Evolutionary conservation across 768 basidiomycete species (phyloP).

Genomic region (Tricholoma flavovirens): DNA sequence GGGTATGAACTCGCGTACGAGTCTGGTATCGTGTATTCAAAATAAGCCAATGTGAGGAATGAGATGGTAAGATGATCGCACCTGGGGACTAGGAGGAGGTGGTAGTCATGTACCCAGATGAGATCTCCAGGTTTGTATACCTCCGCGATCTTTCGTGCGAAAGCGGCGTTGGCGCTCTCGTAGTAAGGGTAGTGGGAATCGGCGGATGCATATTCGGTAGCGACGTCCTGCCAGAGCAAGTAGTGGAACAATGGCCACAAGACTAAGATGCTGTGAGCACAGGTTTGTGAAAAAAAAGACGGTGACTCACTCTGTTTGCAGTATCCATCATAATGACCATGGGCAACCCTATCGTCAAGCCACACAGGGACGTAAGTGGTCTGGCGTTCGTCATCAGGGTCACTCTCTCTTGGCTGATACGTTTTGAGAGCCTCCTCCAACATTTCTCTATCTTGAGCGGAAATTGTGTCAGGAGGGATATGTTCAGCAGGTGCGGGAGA

Average conservation of each 20-base stretch:
- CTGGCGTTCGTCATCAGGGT: conserved; percentile 48
- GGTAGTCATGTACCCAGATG: conserved; percentile 94
- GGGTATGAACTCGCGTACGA: conserved; percentile 67
- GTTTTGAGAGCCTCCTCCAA: conserved; percentile 60
- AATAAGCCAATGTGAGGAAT: conserved; percentile 1
- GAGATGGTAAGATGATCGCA: conserved; percentile 14
- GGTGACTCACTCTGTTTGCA: conserved; percentile 86
- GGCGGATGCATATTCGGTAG: conserved; percentile 81
- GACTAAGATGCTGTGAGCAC: conserved; percentile 36
- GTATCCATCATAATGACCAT: conserved; percentile 95
- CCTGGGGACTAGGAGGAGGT: conserved; percentile 84
- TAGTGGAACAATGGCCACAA: conserved; percentile 99
- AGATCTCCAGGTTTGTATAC: conserved; percentile 87
- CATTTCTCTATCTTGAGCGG: conserved; percentile 55
- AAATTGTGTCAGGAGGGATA: conserved; percentile 47
- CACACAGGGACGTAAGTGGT: conserved; percentile 85
- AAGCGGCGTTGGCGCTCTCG: conserved; percentile 77
- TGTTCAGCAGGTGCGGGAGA: conserved; percentile 39
- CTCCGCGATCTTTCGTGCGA: conserved; percentile 66
- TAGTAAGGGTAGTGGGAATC: conserved; percentile 81
- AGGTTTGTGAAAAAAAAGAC: conserved; percentile 1
- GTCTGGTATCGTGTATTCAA: conserved; percentile 25
- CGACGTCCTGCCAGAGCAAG: conserved; percentile 95
- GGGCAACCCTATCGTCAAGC: conserved; percentile 84
- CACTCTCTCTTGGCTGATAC: conserved; percentile 57